Percentiles rank a stretch among this genome's conserved stretches.
Evolutionary conservation across 2,329 filamentous ascomycete species (phyloP).

Genomic region (Salinomyces thailandicus): DNA sequence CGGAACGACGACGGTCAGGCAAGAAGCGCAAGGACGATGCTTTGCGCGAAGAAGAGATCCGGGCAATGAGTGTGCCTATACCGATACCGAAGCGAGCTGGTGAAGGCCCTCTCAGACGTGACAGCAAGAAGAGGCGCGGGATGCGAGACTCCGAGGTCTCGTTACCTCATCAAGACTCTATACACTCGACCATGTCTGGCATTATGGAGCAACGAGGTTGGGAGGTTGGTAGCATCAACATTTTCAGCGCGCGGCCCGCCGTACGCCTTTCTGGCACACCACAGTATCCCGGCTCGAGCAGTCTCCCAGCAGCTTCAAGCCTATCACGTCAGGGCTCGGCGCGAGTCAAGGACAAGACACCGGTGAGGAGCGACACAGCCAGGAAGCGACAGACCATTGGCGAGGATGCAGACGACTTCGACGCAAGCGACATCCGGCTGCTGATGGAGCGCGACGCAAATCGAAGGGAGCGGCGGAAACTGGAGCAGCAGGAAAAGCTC

Average conservation of each 20-base stretch:
- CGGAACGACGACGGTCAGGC: constrained; percentile 60
- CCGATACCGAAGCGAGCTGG: constrained; percentile 47
- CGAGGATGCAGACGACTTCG: constrained; percentile 70
- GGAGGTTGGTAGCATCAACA: constrained; percentile 67
- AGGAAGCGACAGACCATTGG: constrained; percentile 52
- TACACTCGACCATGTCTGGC: constrained; percentile 66
- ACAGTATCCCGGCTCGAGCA: constrained; percentile 40
- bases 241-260: constrained; percentile 76
- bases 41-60: constrained; percentile 77
- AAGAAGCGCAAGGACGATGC: constrained; percentile 60
- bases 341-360: constrained; percentile 26
- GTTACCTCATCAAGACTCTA: constrained; percentile 60
- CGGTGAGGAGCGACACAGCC: constrained; percentile 13
- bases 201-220: constrained; percentile 66
- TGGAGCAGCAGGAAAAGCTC: constrained; percentile 55
- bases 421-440: constrained; percentile 72
- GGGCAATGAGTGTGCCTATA: constrained; percentile 63
- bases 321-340: neutral
- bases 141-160: constrained; percentile 57
- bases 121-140: constrained; percentile 56
- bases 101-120: constrained; percentile 42
- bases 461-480: constrained; percentile 63
- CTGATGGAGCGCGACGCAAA: constrained; percentile 83
- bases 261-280: constrained; percentile 62
- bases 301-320: constrained; percentile 8